Base-by-base conservation (phyloP, 192 early-diverging fungal genomes). In the Podila verticillata region DNA sequence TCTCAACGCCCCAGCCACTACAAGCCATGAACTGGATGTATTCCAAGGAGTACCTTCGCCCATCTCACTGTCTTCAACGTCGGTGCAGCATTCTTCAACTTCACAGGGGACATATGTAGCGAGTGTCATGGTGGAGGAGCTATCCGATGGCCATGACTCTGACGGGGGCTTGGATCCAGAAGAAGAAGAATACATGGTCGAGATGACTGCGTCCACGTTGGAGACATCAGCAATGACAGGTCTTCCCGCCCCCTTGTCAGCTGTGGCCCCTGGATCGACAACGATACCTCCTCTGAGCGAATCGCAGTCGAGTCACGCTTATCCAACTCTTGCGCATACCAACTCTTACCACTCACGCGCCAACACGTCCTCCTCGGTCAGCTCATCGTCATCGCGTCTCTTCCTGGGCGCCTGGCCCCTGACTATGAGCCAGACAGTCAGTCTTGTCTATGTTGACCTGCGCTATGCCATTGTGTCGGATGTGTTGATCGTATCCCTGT, bases 381-480 rank as follows among this genome's bases (percentile, higher is more conserved):
- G 20, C 17, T 26, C 15, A 4, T 72, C 77, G 2, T 35, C 77
- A 4, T 63, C 54, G 7, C 57, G 66, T 29, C 65, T 49, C 28
- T 72, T 68, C 57, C 59, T 68, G 7, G 57, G 58, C 6, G 32
- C 69, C 4, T 80, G 77, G 77, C 77, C 77, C 19, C 44, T 80
- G 65, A 72, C 77, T 0, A 68, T 65, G 66, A 70, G 68, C 8
- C 77, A 80, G 35, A 80, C 77, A 3, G 65, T 66, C 17, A 80
- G 77, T 54, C 66, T 80, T 4, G 70, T 72, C 2, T 80, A 64
- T 64, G 61, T 80, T 51, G 77, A 80, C 35, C 44, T 80, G 20
- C 77, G 77, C 8, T 63, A 67, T 64, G 77, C 77, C 0, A 54
- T 72, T 28, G 66, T 80, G 17, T 63, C 70, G 12, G 70, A 80